A percentile compares a stretch with the other conserved stretches of the same genome.
phyloP scores from a whole-genome alignment of 306 rosid species.

The Corylus avellana region DNA sequence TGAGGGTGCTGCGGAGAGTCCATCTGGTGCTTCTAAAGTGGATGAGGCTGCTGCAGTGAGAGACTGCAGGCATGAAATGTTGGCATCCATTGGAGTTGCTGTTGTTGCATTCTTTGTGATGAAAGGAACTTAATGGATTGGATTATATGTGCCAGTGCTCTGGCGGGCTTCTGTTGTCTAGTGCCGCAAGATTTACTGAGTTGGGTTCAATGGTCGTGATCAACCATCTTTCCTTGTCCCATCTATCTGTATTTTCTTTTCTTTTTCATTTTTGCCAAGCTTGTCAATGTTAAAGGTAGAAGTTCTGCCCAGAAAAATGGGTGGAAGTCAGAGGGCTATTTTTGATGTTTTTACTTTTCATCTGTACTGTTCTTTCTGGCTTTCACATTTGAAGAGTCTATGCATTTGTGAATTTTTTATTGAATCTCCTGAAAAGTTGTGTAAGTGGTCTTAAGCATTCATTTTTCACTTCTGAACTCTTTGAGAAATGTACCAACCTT shows the following conservation, averaged over 20 bases:
- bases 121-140: slow-evolving; percentile 16
- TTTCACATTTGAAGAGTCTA: too few relatives aligned
- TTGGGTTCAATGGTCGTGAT: slow-evolving; percentile 11
- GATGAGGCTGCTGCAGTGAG: background rate
- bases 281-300: background rate
- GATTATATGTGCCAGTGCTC: background rate
- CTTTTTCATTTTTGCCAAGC: background rate
- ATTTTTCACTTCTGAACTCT: too few relatives aligned
- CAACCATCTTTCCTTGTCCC: background rate
- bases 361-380: too few relatives aligned
- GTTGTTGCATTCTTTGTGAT: background rate
- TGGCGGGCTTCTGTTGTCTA: background rate
- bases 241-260: background rate
- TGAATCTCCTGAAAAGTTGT: too few relatives aligned
- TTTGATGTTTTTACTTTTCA: too few relatives aligned
- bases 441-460: too few relatives aligned
- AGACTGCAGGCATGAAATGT: slow-evolving; percentile 7
- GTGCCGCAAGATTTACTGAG: background rate
- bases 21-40: slow-evolving; percentile 8
- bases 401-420: too few relatives aligned
- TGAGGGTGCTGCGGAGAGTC: background rate
- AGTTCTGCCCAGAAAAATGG: too few relatives aligned
- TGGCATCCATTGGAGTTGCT: slow-evolving; percentile 27
- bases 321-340: background rate
- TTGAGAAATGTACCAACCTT: too few relatives aligned